Percentiles rank a stretch among this genome's conserved stretches.
These are phyloP conservation scores for Saturnispora sanitii DNA, from an alignment of 805 yeast genomes.

Conservation along the genomic window DNA sequence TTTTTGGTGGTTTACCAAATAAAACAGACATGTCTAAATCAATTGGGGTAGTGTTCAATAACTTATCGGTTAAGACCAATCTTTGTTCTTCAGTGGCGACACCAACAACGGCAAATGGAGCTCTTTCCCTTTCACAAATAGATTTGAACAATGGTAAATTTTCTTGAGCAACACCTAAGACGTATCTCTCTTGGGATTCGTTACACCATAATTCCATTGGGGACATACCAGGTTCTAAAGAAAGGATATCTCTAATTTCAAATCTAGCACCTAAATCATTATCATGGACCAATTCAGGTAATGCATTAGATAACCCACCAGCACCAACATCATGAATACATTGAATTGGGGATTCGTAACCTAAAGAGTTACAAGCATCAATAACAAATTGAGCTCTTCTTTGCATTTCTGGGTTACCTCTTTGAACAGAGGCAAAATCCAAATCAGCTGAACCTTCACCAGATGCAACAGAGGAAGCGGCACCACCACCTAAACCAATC, in stretches of 20 bases:
- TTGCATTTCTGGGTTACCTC: slow-evolving; percentile 99
- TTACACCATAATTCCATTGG: slow-evolving; percentile 99
- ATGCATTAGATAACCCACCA: slow-evolving; percentile 95
- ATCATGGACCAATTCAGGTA: slow-evolving; percentile 96
- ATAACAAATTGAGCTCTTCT: slow-evolving; percentile 98
- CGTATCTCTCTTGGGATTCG: slow-evolving; percentile 97
- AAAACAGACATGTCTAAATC: slow-evolving; percentile 91
- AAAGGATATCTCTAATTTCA: slow-evolving; percentile 81
- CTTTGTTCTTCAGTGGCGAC: slow-evolving; percentile 81
- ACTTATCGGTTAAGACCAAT: slow-evolving; percentile 68
- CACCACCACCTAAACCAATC: slow-evolving; percentile 99
- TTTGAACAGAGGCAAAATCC: slow-evolving; percentile 97
- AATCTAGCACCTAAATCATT: slow-evolving; percentile 91
- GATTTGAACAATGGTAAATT: slow-evolving; percentile 62
- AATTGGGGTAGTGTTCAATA: slow-evolving; percentile 76
- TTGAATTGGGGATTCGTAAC: slow-evolving; percentile 69
- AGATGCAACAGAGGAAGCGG: slow-evolving; percentile 93
- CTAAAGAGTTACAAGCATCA: slow-evolving; percentile 83
- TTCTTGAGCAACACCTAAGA: slow-evolving; percentile 77
- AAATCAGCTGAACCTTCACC: slow-evolving; percentile 94
- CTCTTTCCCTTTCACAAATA: slow-evolving; percentile 90
- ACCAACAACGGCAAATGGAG: slow-evolving; percentile 94
- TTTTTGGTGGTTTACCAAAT: slow-evolving; percentile 95
- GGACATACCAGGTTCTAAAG: slow-evolving; percentile 95
- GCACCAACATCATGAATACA: slow-evolving; percentile 99